Conservation (phyloP, 2,329 filamentous ascomycete species). For the Alternaria brassicicola region DNA sequence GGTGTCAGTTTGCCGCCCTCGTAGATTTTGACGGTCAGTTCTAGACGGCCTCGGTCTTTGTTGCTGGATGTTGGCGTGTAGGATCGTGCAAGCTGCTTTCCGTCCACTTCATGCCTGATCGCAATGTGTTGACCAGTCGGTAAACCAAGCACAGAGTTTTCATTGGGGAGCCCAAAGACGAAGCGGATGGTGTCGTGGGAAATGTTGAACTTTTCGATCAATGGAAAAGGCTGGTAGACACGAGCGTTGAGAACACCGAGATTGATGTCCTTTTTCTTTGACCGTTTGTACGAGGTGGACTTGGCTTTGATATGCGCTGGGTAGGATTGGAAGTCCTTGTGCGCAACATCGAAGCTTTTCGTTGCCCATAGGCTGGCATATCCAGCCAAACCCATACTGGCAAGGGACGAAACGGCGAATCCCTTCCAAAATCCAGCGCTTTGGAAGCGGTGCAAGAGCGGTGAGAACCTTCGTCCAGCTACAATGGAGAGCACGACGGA, state of each 20-base stretch:
- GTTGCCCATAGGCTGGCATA: conserved; percentile 17
- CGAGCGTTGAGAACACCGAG: conserved; percentile 58
- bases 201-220: conserved; percentile 37
- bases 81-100: conserved; percentile 48
- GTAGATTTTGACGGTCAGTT: conserved; percentile 61
- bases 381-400: conserved; percentile 10
- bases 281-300: conserved; percentile 3
- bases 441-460: conserved; percentile 13
- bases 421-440: conserved; percentile 21
- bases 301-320: conserved; percentile 22
- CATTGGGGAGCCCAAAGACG: conserved; percentile 34
- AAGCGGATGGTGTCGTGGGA: conserved; percentile 30
- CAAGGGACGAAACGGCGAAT: conserved; percentile 16
- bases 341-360: conserved; percentile 19
- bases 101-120: conserved; percentile 68
- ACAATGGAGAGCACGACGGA: conserved; percentile 8
- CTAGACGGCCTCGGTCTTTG: conserved; percentile 63
- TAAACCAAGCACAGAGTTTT: conserved; percentile 37
- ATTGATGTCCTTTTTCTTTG: conserved; percentile 23
- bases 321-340: conserved; percentile 20
- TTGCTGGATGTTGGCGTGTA: conserved; percentile 54
- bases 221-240: conserved; percentile 55
- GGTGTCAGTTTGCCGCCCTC: conserved; percentile 57
- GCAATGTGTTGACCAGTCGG: conserved; percentile 47
- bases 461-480: conserved; percentile 13